A percentile compares a stretch with the other conserved stretches of the same genome.
phyloP scores from a whole-genome alignment of 179 eudicot genomes.

The Monotropa hypopitys region DNA sequence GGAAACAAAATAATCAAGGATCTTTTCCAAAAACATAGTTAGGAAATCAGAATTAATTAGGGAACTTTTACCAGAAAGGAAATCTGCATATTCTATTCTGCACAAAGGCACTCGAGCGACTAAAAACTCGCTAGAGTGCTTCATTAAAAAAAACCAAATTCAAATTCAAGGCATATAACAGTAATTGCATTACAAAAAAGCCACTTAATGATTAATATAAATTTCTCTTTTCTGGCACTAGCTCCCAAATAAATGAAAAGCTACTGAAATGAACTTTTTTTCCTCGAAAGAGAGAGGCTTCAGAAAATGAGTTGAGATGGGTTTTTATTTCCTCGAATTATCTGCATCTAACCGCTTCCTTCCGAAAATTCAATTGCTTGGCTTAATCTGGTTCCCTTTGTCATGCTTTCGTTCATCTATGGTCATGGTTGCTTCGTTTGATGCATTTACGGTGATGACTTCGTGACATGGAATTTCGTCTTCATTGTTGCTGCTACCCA shows the following conservation, averaged over 20 bases:
- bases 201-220: not conserved
- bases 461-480: not conserved
- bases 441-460: not conserved
- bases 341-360: not conserved
- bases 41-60: too few species aligned
- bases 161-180: too few species aligned
- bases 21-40: too few species aligned
- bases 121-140: too few species aligned
- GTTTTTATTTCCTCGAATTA: not conserved
- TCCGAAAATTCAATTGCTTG: not conserved
- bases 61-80: too few species aligned
- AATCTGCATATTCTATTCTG: too few species aligned
- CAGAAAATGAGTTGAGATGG: not conserved
- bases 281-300: not conserved
- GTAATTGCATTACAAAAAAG: not conserved
- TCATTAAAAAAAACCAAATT: too few species aligned
- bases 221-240: not conserved
- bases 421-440: constrained; percentile 5
- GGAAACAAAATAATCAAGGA: too few species aligned
- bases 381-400: not conserved
- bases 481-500: not conserved
- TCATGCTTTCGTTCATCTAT: not conserved
- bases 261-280: too few species aligned
- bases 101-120: too few species aligned
- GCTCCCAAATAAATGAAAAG: not conserved